Percentiles rank a stretch among this genome's conserved stretches.
phyloP scores from a whole-genome alignment of 2,329 filamentous ascomycete genomes.

The Immersiporthe knoxdaviesiana region DNA sequence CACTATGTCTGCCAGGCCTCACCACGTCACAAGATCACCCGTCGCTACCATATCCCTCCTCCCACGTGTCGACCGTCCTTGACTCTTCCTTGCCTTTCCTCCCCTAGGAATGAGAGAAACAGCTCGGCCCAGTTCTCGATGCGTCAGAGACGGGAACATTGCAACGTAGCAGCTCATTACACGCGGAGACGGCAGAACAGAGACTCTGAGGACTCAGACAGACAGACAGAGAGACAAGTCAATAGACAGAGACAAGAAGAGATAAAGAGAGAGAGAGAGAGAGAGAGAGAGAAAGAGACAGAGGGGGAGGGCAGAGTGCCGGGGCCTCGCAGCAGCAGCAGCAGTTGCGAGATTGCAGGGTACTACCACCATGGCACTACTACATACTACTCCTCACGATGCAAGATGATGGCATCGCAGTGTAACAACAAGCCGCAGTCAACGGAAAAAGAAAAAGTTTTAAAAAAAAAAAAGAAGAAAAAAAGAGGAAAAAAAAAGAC shows the following conservation, averaged over 20 bases:
- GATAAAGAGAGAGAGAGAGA: too few relatives aligned
- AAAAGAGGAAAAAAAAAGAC: background rate
- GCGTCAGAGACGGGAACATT: background rate
- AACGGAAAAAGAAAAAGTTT: too few relatives aligned
- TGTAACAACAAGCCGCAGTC: background rate
- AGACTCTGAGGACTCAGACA: background rate
- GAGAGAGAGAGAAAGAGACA: too few relatives aligned
- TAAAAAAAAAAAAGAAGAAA: too few relatives aligned
- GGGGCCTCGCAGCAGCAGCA: background rate
- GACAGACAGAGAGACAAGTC: background rate
- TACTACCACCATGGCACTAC: background rate
- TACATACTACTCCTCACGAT: background rate
- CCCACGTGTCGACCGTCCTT: background rate
- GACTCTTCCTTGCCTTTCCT: background rate
- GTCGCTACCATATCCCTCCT: background rate
- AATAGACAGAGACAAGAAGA: background rate
- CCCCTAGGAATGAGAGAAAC: background rate
- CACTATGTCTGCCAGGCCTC: background rate
- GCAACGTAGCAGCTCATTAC: background rate
- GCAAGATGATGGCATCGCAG: background rate
- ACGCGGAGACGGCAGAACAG: background rate
- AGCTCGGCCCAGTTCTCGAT: background rate
- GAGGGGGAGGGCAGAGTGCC: background rate
- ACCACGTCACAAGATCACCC: conserved; percentile 1
- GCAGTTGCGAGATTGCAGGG: background rate